phyloP scores from a whole-genome alignment of 1,284 basidiomycete genomes.

The Sanghuangporus baumii region DNA sequence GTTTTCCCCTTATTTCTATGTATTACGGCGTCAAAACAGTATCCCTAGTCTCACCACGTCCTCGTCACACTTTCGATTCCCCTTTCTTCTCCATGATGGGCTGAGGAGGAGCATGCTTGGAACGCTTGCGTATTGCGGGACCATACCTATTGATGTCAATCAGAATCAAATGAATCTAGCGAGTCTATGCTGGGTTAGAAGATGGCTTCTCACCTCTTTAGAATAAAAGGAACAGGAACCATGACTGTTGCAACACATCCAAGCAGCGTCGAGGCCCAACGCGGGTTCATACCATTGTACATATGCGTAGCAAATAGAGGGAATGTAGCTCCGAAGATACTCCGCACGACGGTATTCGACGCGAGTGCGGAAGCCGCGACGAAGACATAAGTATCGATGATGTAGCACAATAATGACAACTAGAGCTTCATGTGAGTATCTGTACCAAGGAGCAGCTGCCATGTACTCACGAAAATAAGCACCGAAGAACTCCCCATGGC shows the following conservation, averaged over 20 bases:
- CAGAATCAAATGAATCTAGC: not conserved
- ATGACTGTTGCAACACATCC: constrained; percentile 45
- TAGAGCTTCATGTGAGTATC: constrained; percentile 20
- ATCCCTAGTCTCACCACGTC: no score
- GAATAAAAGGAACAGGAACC: constrained; percentile 50
- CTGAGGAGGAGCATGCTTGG: constrained; percentile 14
- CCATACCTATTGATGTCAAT: constrained; percentile 10
- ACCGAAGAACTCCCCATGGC: constrained; percentile 50
- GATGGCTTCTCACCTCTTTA: constrained; percentile 32
- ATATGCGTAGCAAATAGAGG: constrained; percentile 53
- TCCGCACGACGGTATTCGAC: constrained; percentile 47
- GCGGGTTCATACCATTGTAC: constrained; percentile 42
- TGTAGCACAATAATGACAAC: constrained; percentile 49
- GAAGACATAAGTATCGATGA: constrained; percentile 52
- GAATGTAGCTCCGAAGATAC: constrained; percentile 51
- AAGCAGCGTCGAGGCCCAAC: constrained; percentile 52
- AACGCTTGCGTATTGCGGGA: constrained; percentile 8
- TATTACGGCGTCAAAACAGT: no score
- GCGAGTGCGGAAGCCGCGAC: constrained; percentile 57
- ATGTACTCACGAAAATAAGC: constrained; percentile 48
- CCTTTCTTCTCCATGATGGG: not conserved
- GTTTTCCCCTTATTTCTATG: no score
- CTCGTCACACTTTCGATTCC: constrained; percentile 4
- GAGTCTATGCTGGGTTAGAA: not conserved
- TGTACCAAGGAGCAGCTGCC: not conserved